These are phyloP conservation scores for Dovyalis caffra DNA, from an alignment of 345 rosid species.

Conservation along the genomic window DNA sequence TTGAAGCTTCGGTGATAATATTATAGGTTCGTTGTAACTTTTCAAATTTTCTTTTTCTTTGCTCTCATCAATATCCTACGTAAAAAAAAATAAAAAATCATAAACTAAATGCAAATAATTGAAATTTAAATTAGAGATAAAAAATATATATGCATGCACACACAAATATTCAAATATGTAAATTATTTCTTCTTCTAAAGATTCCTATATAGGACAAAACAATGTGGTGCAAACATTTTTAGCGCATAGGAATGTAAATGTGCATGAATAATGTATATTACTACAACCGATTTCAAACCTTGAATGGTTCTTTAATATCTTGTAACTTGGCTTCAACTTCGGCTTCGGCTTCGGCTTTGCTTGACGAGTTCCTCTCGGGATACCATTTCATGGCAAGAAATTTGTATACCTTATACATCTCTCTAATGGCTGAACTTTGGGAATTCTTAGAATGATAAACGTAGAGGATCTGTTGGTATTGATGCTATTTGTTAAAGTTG, in stretches of 20 bases:
- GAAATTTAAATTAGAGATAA: background rate
- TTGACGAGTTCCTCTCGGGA: constrained; percentile 27
- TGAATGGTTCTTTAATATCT: constrained; percentile 20
- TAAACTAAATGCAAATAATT: background rate
- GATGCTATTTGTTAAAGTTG: too few species aligned
- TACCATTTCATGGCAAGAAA: constrained; percentile 53
- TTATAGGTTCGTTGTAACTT: constrained; percentile 26
- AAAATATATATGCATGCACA: too few species aligned
- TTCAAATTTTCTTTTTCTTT: constrained; percentile 25
- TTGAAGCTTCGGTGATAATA: constrained; percentile 6
- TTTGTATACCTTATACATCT: constrained; percentile 57
- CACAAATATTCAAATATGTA: too few species aligned
- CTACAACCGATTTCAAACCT: constrained; percentile 1
- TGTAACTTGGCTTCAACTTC: constrained; percentile 24
- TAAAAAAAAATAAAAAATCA: background rate
- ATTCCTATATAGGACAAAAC: too few species aligned
- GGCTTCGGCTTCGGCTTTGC: constrained; percentile 22
- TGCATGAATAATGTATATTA: background rate
- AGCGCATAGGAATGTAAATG: background rate
- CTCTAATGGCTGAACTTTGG: constrained; percentile 18
- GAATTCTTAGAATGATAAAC: constrained; percentile 33
- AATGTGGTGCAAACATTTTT: background rate
- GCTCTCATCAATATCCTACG: constrained; percentile 22
- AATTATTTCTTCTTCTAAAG: background rate
- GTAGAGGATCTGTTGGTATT: too few species aligned